A percentile compares a stretch with the other conserved stretches of the same genome.
phyloP scores from a whole-genome alignment of 1,284 basidiomycete species.

The Cutaneotrichosporon curvatum region DNA sequence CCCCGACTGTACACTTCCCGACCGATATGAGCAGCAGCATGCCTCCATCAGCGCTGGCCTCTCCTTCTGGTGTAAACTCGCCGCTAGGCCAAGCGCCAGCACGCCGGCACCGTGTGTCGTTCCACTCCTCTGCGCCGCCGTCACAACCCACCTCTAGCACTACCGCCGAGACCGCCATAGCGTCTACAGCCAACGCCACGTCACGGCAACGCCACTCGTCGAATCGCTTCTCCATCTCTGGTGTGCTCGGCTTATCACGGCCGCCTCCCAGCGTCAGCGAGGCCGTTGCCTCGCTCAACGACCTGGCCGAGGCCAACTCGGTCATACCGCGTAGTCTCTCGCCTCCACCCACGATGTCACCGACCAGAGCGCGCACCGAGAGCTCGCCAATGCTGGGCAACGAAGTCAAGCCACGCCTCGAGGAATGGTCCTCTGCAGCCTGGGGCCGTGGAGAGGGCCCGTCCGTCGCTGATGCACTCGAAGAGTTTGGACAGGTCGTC shows the following conservation, averaged over 20 bases:
- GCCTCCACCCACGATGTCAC: conserved; percentile 3
- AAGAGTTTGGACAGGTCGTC: conserved; percentile 37
- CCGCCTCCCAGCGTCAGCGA: conserved; percentile 23
- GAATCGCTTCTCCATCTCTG: conserved; percentile 35
- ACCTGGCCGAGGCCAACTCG: conserved; percentile 30
- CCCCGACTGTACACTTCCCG: conserved; percentile 17
- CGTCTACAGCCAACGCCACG: conserved; percentile 10
- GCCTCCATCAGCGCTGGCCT: background rate
- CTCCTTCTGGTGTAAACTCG: background rate
- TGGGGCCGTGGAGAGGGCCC: conserved; percentile 41
- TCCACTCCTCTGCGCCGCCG: conserved; percentile 33
- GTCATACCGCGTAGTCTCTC: conserved; percentile 8
- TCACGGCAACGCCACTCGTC: conserved; percentile 2
- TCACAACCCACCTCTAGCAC: conserved; percentile 32
- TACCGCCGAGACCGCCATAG: conserved; percentile 26
- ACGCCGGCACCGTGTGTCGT: conserved; percentile 22
- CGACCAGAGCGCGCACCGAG: conserved; percentile 18
- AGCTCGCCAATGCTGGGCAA: conserved; percentile 10
- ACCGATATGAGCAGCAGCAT: background rate
- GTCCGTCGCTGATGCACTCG: conserved; percentile 31
- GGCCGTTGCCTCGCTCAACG: conserved; percentile 28
- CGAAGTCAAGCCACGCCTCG: conserved; percentile 19
- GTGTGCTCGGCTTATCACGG: conserved; percentile 29
- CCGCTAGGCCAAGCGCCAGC: background rate
- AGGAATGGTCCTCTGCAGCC: conserved; percentile 32